Percentiles rank a stretch among this genome's conserved stretches.
phyloP scores from a whole-genome alignment of 116 monocot species.

The Papilionanthe hybrid region DNA sequence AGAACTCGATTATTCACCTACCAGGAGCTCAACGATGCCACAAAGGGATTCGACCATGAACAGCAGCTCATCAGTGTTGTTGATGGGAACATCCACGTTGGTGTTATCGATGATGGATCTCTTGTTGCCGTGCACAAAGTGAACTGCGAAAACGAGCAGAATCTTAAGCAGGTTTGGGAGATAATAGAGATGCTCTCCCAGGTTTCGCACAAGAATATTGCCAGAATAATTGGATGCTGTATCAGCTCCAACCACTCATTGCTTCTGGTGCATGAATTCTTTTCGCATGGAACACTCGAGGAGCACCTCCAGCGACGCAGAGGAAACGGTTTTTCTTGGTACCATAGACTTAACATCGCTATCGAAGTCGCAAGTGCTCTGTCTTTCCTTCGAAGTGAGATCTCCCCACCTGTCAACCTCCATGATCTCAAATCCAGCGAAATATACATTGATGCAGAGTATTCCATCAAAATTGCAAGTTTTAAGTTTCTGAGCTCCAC shows the following conservation, averaged over 20 bases:
- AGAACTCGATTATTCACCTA: conserved; percentile 51
- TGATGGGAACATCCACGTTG: conserved; percentile 43
- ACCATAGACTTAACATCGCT: conserved; percentile 55
- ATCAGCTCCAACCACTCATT: conserved; percentile 35
- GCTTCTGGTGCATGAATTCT: conserved; percentile 66
- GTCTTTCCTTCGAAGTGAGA: conserved; percentile 45
- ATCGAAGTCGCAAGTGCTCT: conserved; percentile 61
- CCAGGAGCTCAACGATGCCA: conserved; percentile 72
- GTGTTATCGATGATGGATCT: conserved; percentile 59
- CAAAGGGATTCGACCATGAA: conserved; percentile 53
- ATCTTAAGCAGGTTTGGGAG: conserved; percentile 34
- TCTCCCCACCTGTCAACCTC: conserved; percentile 40
- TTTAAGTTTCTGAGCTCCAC: conserved; percentile 41
- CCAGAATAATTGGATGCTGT: conserved; percentile 59
- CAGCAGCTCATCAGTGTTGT: conserved; percentile 25
- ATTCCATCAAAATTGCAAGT: conserved; percentile 46
- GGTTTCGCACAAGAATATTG: conserved; percentile 57
- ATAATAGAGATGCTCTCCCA: conserved; percentile 46
- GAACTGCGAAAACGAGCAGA: conserved; percentile 30
- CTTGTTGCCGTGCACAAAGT: conserved; percentile 64
- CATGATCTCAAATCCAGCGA: conserved; percentile 54
- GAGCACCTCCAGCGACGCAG: conserved; percentile 31
- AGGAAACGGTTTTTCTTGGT: conserved; percentile 48
- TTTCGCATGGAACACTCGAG: conserved; percentile 38
- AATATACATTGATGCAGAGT: conserved; percentile 38